These are phyloP conservation scores for Phoma herbarum DNA, from an alignment of 2,329 filamentous ascomycete species.

Conservation along the genomic window DNA sequence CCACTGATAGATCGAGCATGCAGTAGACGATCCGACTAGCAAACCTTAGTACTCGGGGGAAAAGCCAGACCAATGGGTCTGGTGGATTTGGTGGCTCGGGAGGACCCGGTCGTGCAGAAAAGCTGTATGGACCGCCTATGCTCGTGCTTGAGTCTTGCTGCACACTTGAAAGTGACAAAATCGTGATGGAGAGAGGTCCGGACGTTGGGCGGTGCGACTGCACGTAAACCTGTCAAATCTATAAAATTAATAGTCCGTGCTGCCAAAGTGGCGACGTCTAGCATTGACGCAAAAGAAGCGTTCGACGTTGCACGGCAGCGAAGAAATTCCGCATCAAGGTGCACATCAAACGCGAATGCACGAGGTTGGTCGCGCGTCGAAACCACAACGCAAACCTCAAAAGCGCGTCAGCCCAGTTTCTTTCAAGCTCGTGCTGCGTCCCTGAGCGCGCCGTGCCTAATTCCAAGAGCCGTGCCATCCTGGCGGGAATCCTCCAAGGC, in stretches of 20 bases:
- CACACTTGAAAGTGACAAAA: background rate
- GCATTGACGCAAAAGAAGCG: constrained; percentile 14
- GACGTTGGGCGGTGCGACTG: constrained; percentile 7
- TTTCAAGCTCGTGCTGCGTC: constrained; percentile 12
- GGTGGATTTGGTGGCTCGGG: constrained; percentile 5
- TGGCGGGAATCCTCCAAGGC: constrained; percentile 3
- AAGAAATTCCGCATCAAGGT: constrained; percentile 7
- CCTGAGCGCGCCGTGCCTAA: constrained; percentile 12
- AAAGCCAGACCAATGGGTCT: constrained; percentile 10
- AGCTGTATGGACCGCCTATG: constrained; percentile 3
- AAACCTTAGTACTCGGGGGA: constrained; percentile 3
- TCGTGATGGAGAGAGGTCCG: constrained; percentile 6
- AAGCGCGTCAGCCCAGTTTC: background rate
- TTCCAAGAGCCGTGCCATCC: constrained; percentile 15
- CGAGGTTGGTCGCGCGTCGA: constrained; percentile 8
- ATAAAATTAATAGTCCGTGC: constrained; percentile 6
- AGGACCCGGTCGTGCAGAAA: constrained; percentile 7
- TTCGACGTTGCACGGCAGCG: constrained; percentile 15
- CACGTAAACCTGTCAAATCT: constrained; percentile 8
- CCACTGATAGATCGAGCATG: constrained; percentile 15
- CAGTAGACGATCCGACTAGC: constrained; percentile 16
- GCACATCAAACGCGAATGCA: constrained; percentile 13
- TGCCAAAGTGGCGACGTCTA: constrained; percentile 9
- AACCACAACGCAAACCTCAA: constrained; percentile 8
- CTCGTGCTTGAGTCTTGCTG: constrained; percentile 5